Percentiles rank a stretch among this genome's conserved stretches.
Evolutionary conservation across 2,329 filamentous ascomycete genomes (phyloP).

Genomic region (Botrytis byssoidea): DNA sequence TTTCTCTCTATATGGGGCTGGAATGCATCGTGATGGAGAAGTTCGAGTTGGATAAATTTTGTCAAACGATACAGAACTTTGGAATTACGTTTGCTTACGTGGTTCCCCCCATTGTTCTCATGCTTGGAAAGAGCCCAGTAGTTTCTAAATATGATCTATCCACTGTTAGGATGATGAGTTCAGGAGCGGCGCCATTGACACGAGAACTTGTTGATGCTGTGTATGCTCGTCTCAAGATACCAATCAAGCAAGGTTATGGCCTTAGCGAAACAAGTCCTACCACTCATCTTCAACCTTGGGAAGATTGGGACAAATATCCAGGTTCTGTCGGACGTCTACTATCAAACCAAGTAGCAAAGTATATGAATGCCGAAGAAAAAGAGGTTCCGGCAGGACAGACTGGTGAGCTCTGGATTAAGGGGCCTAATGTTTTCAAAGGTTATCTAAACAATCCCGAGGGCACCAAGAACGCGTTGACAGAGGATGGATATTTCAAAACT

Average conservation of each 20-base stretch:
- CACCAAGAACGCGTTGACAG: conserved; percentile 65
- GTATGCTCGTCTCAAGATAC: conserved; percentile 70
- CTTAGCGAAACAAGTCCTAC: conserved; percentile 83
- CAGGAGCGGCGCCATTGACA: conserved; percentile 81
- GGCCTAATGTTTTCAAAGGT: conserved; percentile 59
- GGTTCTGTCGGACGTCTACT: conserved; percentile 77
- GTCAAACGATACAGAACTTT: conserved; percentile 71
- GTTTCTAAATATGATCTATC: conserved; percentile 80
- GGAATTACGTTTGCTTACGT: conserved; percentile 75
- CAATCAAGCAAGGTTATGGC: conserved; percentile 91
- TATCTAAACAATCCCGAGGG: conserved; percentile 61
- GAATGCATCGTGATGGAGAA: conserved; percentile 70
- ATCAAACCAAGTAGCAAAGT: conserved; percentile 77
- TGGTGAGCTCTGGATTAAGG: conserved; percentile 71
- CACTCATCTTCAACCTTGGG: conserved; percentile 70
- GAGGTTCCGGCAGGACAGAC: conserved; percentile 61
- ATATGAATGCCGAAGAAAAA: conserved; percentile 64
- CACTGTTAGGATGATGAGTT: conserved; percentile 79
- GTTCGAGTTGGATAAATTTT: conserved; percentile 81
- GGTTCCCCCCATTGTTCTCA: conserved; percentile 79
- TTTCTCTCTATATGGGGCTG: conserved; percentile 63
- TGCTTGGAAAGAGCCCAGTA: conserved; percentile 74
- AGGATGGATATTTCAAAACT: conserved; percentile 75
- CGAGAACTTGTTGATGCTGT: conserved; percentile 75
- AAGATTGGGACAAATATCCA: conserved; percentile 72